Evolutionary conservation across 805 yeast species (phyloP), one percentile per base, ranked within the genome.

Genomic region (Suhomyces canberraensis): DNA sequence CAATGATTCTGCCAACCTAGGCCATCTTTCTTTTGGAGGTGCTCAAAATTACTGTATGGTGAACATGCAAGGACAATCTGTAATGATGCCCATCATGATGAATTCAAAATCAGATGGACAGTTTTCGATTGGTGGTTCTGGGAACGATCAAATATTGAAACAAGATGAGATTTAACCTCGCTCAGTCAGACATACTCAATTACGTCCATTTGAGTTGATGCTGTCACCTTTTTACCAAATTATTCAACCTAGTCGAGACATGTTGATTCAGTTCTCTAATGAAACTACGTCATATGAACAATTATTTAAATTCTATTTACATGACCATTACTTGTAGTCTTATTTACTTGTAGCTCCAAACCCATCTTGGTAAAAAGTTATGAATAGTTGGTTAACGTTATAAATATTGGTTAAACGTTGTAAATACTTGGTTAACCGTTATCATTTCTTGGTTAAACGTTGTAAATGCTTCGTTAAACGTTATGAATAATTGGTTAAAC

Each of bases 11-110:
- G 34, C 27, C 37, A 32, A 11, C 17, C 31, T 11, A 19, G 17
- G 11, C 40, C 44, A 13, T 42, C 40, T 34, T 34, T 50, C 13
- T 48, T 41, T 31, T 39, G 19, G 11, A 6, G 35, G 40, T 14
- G 35, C 40, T 7, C 43, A 29, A 14, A 32, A 33, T 28, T 40
- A 36, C 16, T 36, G 40, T 9, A 36, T 36, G 19, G 29, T 40
- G 13, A 35, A 40, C 19, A 29, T 40, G 34, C 36, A 40, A 16
- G 43, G 40, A 13, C 42, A 39, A 25, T 39, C 42, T 13, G 37
- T 39, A 25, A 39, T 39, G 39, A 39, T 39, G 40, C 43, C 43
- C 8, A 22, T 31, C 25, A 31, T 31, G 36, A 37, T 37, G 40
- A 19, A 18, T 20, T 20, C 35, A 11, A 32, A 30, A 19, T 11